Percentiles rank a stretch among this genome's conserved stretches.
Evolutionary conservation across 352 stramenopile species (phyloP).

Genomic region (Phytophthora fragariae): DNA sequence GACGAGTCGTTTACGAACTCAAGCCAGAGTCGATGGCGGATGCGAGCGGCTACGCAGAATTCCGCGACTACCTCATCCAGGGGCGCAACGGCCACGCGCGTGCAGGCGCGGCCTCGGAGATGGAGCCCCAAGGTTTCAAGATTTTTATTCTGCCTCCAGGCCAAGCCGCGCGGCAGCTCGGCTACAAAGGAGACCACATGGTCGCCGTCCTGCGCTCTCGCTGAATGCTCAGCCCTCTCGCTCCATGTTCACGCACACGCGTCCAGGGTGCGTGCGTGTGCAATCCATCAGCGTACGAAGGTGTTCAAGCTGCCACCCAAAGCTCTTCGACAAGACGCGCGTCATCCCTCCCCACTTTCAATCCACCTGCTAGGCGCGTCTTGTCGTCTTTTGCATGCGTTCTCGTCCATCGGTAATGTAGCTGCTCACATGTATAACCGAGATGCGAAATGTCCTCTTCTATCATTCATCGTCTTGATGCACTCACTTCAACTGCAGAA

Average conservation of each 20-base stretch:
- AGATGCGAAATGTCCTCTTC: background rate
- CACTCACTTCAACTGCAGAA: constrained; percentile 23
- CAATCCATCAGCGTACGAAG: background rate
- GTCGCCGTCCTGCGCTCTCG: constrained; percentile 69
- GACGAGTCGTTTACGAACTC: constrained; percentile 74
- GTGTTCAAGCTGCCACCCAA: background rate
- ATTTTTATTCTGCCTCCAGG: constrained; percentile 81
- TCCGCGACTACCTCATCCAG: constrained; percentile 67
- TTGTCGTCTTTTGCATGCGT: constrained; percentile 21
- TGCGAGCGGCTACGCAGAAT: constrained; percentile 64
- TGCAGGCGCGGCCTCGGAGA: constrained; percentile 62
- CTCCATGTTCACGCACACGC: background rate
- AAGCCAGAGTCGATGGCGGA: constrained; percentile 64
- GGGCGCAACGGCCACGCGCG: constrained; percentile 55
- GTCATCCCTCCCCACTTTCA: background rate
- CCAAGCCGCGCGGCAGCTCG: constrained; percentile 62
- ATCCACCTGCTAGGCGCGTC: constrained; percentile 3
- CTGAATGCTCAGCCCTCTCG: constrained; percentile 4
- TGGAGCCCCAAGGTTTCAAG: constrained; percentile 75
- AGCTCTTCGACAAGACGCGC: constrained; percentile 18
- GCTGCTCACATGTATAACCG: background rate
- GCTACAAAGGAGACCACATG: constrained; percentile 78
- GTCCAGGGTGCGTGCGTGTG: background rate
- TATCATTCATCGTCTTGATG: background rate
- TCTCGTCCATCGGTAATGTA: constrained; percentile 4